These are phyloP conservation scores for Dichomitus squalens DNA, from an alignment of 1,284 basidiomycete species.

Conservation along the genomic window DNA sequence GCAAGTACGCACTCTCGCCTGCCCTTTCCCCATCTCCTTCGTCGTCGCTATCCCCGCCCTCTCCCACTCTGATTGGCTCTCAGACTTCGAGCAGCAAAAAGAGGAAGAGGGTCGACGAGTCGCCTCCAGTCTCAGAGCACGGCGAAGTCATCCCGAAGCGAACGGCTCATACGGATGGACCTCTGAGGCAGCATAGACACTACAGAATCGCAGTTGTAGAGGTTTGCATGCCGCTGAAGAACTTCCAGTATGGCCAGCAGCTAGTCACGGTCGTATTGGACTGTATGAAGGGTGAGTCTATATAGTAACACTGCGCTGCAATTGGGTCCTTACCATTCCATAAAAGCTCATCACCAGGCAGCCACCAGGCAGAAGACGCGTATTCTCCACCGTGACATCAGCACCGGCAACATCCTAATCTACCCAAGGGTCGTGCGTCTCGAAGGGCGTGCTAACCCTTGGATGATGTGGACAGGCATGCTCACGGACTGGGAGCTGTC, in stretches of 20 bases:
- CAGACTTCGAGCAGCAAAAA: neutral
- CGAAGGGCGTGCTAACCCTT: too few relatives aligned
- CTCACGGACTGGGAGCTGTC: slow-evolving; percentile 15
- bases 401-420: slow-evolving; percentile 6
- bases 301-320: neutral
- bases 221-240: slow-evolving; percentile 5
- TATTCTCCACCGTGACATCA: slow-evolving; percentile 11
- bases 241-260: slow-evolving; percentile 1
- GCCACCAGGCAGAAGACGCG: neutral
- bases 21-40: neutral
- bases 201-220: slow-evolving; percentile 13
- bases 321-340: too few relatives aligned
- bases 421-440: neutral
- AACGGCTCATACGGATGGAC: neutral
- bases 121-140: neutral
- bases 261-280: slow-evolving; percentile 7
- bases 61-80: neutral
- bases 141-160: too few relatives aligned
- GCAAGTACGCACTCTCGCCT: too few relatives aligned
- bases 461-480: neutral
- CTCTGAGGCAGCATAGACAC: slow-evolving; percentile 5
- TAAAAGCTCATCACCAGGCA: slow-evolving; percentile 1
- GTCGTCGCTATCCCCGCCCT: neutral
- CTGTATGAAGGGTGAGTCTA: slow-evolving; percentile 9
- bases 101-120: neutral